A percentile compares a stretch with the other conserved stretches of the same genome.
Conservation (phyloP, 1,284 basidiomycete genomes). For the Meira miltonrushii region DNA sequence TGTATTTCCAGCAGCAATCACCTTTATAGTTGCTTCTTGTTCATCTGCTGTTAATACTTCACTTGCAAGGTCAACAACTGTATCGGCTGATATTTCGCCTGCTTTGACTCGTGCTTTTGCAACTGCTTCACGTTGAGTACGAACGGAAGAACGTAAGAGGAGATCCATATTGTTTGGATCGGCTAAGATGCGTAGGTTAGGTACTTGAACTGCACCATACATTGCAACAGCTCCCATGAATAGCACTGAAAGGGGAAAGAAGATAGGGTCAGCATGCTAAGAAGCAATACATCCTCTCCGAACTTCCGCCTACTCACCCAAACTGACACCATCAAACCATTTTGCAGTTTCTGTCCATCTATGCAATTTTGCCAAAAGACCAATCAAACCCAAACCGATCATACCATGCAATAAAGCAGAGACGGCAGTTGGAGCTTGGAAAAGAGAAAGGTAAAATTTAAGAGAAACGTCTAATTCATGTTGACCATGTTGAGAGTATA, state of each 20-base stretch:
- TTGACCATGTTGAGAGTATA: constrained; percentile 26
- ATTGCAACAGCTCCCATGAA: constrained; percentile 45
- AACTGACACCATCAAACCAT: constrained; percentile 48
- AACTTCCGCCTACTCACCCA: constrained; percentile 19
- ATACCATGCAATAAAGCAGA: constrained; percentile 47
- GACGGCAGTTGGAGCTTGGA: constrained; percentile 35
- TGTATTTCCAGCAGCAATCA: constrained; percentile 45
- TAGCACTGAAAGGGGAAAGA: constrained; percentile 20
- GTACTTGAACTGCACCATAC: constrained; percentile 42
- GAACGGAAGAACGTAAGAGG: constrained; percentile 27
- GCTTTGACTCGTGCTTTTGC: constrained; percentile 18
- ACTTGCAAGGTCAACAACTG: constrained; percentile 10
- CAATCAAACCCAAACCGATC: constrained; percentile 44
- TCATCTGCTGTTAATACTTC: constrained; percentile 16
- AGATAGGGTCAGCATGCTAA: background rate
- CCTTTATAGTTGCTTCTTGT: constrained; percentile 30
- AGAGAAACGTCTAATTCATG: constrained; percentile 30
- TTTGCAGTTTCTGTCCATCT: constrained; percentile 49
- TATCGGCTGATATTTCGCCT: constrained; percentile 25
- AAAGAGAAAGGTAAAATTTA: constrained; percentile 46
- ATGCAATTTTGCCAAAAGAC: constrained; percentile 45
- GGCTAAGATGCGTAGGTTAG: constrained; percentile 43
- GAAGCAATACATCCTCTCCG: background rate
- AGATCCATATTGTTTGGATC: constrained; percentile 38
- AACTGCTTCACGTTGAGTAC: constrained; percentile 28